phyloP scores from a whole-genome alignment of 2,329 filamentous ascomycete species.

The Colletotrichum navitas region DNA sequence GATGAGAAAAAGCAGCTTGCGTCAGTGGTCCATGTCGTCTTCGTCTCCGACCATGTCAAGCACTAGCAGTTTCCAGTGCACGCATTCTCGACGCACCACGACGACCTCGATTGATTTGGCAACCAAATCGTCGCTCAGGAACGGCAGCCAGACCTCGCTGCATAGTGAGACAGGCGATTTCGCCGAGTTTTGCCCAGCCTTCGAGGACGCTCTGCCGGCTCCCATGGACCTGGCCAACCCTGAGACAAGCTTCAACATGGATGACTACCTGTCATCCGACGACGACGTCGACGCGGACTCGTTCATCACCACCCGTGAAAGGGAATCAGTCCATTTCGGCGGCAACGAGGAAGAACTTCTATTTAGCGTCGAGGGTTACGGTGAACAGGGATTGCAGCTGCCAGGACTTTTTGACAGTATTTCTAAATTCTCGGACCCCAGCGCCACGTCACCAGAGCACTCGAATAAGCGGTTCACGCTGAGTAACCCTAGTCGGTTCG shows the following conservation, averaged over 20 bases:
- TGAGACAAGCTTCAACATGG: slow-evolving; percentile 51
- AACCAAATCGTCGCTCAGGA: slow-evolving; percentile 40
- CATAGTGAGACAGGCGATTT: slow-evolving; percentile 40
- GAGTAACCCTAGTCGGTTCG: slow-evolving; percentile 12
- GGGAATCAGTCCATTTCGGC: slow-evolving; percentile 41
- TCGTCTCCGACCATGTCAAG: slow-evolving; percentile 56
- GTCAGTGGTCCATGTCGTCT: slow-evolving; percentile 58
- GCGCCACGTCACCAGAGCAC: slow-evolving; percentile 9
- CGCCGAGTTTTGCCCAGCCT: slow-evolving; percentile 35
- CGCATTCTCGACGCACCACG: slow-evolving; percentile 58
- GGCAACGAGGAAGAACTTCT: slow-evolving; percentile 54
- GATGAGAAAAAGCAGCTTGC: slow-evolving; percentile 53
- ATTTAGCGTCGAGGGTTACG: slow-evolving; percentile 53
- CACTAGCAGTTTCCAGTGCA: slow-evolving; percentile 55
- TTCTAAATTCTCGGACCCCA: slow-evolving; percentile 29
- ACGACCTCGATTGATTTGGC: slow-evolving; percentile 59
- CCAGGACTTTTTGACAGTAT: slow-evolving; percentile 50
- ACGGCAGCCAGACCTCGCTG: slow-evolving; percentile 38
- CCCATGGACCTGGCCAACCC: slow-evolving; percentile 5
- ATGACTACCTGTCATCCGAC: slow-evolving; percentile 55
- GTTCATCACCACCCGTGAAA: slow-evolving; percentile 42
- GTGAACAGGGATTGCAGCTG: slow-evolving; percentile 50
- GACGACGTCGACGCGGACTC: slow-evolving; percentile 55
- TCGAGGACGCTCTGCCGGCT: slow-evolving; percentile 33
- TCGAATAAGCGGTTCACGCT: slow-evolving; percentile 11